These are phyloP conservation scores for Wilcoxina mikolae DNA, from an alignment of 495 filamentous ascomycete species.

Conservation along the genomic window DNA sequence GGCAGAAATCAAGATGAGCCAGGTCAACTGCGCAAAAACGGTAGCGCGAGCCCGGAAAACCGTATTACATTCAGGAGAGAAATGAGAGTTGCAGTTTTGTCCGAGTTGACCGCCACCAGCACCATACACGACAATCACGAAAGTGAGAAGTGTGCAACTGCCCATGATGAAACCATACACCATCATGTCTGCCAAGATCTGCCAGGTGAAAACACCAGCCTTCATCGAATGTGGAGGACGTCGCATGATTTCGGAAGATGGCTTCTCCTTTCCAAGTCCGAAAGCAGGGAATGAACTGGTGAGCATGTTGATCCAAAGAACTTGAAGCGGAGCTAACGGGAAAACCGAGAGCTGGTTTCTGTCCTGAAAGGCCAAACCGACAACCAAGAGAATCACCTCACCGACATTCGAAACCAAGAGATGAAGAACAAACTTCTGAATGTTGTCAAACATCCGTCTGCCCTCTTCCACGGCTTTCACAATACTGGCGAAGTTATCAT, in stretches of 20 bases:
- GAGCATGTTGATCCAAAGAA: slow-evolving; percentile 61
- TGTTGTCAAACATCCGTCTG: slow-evolving; percentile 57
- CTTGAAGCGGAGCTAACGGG: slow-evolving; percentile 52
- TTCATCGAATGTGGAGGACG: slow-evolving; percentile 49
- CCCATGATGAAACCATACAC: slow-evolving; percentile 56
- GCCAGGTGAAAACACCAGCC: slow-evolving; percentile 49
- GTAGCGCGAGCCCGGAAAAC: slow-evolving; percentile 60
- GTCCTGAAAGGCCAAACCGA: slow-evolving; percentile 57
- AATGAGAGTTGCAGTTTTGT: slow-evolving; percentile 45
- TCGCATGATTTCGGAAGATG: slow-evolving; percentile 49
- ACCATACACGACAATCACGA: slow-evolving; percentile 50
- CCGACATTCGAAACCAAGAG: slow-evolving; percentile 55
- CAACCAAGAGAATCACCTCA: slow-evolving; percentile 50
- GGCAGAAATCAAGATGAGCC: slow-evolving; percentile 49
- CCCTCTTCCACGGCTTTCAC: slow-evolving; percentile 52
- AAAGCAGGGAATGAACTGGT: slow-evolving; percentile 55
- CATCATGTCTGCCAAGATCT: slow-evolving; percentile 56
- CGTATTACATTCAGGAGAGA: slow-evolving; percentile 38
- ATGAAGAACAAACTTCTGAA: slow-evolving; percentile 61
- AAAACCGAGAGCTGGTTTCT: slow-evolving; percentile 45
- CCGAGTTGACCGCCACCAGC: slow-evolving; percentile 47
- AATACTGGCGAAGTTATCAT: slow-evolving; percentile 57
- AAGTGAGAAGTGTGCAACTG: slow-evolving; percentile 45
- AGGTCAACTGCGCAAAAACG: slow-evolving; percentile 55
- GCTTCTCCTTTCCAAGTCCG: slow-evolving; percentile 52